Evolutionary conservation across 352 stramenopile species (phyloP), one percentile per base, ranked within the genome.

Genomic region (Phytopythium cucurbitacearum): DNA sequence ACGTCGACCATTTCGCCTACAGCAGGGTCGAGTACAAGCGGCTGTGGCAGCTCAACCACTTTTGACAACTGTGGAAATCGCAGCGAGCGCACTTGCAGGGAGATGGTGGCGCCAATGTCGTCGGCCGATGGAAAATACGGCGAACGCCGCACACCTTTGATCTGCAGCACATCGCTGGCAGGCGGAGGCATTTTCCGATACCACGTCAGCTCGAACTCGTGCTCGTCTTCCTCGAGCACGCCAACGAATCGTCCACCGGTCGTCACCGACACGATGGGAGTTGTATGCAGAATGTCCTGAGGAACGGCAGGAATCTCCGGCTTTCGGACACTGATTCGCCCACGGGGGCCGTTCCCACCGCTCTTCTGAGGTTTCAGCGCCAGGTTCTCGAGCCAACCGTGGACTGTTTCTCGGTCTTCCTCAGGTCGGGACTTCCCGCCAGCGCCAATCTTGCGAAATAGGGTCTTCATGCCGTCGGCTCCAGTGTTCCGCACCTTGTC

Each of bases 81-180:
- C 0, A 78, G 46, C n/a, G 80, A 90, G 16, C 76, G 66, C 28
- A 78, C 84, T n/a, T 79, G 74, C 13, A 85, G 53, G 12, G 76
- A 86, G 4, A 93, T 42, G 3, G 68, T 64, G 2, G 70, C 53
- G 38, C 71, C 80, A 0, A 89, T 78, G 34, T 93, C 83, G 44
- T 93, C 83, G 15, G 86, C 72, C 0, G 80, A 90, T 5, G 83
- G 73, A 46, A 79, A 80, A 47, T 91, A 93, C 0, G 71, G 73
- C 11, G 75, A 80, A 5, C 53, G 51, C 1, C 62, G 67, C 3
- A 83, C 76, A 2, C 74, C 71, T 51, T 88, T 82, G 51, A 93
- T 91, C 37, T 73, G 69, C 45, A 73, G 72, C 34, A 93, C 62
- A n/a, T 85, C 79, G 33, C 75, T 67, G 0, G 72, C 57, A 2